A percentile compares a stretch with the other conserved stretches of the same genome.
These are phyloP conservation scores for Phoenix roebelenii DNA, from an alignment of 176 grass and related monocot species.

Conservation along the genomic window DNA sequence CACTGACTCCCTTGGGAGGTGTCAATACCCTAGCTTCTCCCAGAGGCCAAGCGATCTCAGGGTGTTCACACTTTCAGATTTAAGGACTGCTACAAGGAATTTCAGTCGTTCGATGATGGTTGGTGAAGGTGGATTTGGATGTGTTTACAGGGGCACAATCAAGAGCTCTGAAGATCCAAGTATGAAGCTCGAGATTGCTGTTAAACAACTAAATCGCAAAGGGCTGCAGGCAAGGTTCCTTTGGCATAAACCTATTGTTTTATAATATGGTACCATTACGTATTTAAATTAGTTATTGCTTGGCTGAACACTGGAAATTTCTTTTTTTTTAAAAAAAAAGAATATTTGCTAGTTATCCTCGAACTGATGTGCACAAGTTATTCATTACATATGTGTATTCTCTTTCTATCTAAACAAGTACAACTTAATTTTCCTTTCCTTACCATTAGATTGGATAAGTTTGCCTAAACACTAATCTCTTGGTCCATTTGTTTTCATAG, in stretches of 20 bases:
- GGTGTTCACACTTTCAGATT: conserved; percentile 71
- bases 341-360: no score
- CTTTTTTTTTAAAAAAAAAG: no score
- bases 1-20: conserved; percentile 43
- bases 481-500: no score
- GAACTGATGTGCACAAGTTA: no score
- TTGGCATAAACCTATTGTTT: conserved; percentile 6
- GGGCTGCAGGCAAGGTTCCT: conserved; percentile 70
- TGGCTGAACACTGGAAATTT: no score
- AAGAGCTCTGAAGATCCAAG: conserved; percentile 41
- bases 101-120: conserved; percentile 88
- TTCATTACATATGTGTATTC: no score
- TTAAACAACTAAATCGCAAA: conserved; percentile 93
- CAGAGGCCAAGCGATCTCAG: conserved; percentile 66
- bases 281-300: no score
- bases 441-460: no score
- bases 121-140: conserved; percentile 94
- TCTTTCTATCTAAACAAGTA: no score
- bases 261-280: no score
- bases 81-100: conserved; percentile 72
- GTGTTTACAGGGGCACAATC: conserved; percentile 66
- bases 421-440: no score
- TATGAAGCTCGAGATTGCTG: conserved; percentile 57
- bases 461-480: no score
- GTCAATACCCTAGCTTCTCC: conserved; percentile 74